Base-by-base conservation (phyloP, 2,329 filamentous ascomycete genomes). In the Penicillium hordei region DNA sequence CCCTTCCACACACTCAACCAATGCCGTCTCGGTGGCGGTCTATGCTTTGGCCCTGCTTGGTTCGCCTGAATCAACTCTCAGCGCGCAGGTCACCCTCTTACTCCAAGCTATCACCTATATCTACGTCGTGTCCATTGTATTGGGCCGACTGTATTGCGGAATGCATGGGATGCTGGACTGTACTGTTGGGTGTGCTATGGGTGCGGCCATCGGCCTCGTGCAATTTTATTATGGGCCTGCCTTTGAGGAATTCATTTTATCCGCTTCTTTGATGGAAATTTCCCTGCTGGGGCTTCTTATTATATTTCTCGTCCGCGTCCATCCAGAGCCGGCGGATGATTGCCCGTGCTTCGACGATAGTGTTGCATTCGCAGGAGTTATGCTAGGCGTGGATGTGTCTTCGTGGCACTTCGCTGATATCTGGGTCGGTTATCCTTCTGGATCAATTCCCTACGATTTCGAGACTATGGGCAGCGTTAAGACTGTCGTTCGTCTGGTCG, bases 91-190 rank as follows among this genome's bases (percentile, higher is more conserved):
- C 1, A 88, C 85, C 65, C 61, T 87, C 4, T 75, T 82, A 4
- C 78, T 96, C 27, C 89, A 94, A 70, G 74, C 76, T 5, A 74
- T 90, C 6, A 87, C 89, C 40, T 95, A 94, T 74, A 88, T 91
- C 66, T 99, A 97, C 72, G 91, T 90, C 34, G 78, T 86, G 13
- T 97, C 93, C 27, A 97, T 99, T 70, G 84, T 97, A 40, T 79
- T 97, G 61, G 94, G 94, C 6, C 87, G 94, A 21, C 81, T 99
- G 36, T 97, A 99, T 78, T 99, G 94, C 71, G 94, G 94, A 60
- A 99, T 99, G 94, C 94, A 99, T 76, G 94, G 94, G 12, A 96
- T 97, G 76, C 81, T 94, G 43, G 94, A 99, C 74, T 92, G 97
- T 25, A 77, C 94, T 15, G 75, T 94, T 56, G 94, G 94, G 7